Percentiles rank a stretch among this genome's conserved stretches.
Evolutionary conservation across 176 grass and related monocot species (phyloP).

Genomic region (Zoysia japonica): DNA sequence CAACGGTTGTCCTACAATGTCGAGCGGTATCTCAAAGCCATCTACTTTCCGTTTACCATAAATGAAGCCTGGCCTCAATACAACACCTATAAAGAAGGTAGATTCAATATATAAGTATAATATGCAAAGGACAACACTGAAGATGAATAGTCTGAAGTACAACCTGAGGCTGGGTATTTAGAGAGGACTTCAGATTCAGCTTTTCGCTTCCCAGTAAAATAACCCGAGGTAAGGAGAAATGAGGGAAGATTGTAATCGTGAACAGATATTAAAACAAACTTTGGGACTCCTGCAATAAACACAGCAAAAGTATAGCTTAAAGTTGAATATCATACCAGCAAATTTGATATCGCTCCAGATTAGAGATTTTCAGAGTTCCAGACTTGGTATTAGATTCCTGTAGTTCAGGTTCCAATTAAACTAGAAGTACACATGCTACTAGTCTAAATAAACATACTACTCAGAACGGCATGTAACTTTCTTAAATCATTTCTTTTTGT

Average conservation of each 20-base stretch:
- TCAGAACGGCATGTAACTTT: background rate
- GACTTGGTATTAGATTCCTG: too few relatives aligned
- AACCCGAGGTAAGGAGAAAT: constrained; percentile 75
- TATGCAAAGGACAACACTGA: background rate
- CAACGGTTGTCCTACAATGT: constrained; percentile 69
- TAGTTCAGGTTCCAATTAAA: background rate
- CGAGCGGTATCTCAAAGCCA: constrained; percentile 80
- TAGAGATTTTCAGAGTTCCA: background rate
- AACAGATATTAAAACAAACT: constrained; percentile 93
- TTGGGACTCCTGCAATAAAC: constrained; percentile 66
- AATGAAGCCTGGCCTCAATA: constrained; percentile 64
- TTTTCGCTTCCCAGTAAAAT: constrained; percentile 91
- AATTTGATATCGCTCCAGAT: background rate
- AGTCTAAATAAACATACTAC: background rate
- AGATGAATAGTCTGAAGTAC: background rate
- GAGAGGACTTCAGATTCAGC: constrained; percentile 96
- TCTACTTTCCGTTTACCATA: constrained; percentile 91
- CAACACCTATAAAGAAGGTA: background rate
- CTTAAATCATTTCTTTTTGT: background rate
- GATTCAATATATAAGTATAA: background rate
- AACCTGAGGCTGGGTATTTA: constrained; percentile 91
- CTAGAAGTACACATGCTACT: background rate
- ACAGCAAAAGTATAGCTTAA: constrained; percentile 10
- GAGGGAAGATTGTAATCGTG: constrained; percentile 95
- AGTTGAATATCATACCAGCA: too few relatives aligned